Evolutionary conservation across 2,329 filamentous ascomycete species (phyloP), one percentile per base, ranked within the genome.

Genomic region (Colletotrichum ledebouriae): DNA sequence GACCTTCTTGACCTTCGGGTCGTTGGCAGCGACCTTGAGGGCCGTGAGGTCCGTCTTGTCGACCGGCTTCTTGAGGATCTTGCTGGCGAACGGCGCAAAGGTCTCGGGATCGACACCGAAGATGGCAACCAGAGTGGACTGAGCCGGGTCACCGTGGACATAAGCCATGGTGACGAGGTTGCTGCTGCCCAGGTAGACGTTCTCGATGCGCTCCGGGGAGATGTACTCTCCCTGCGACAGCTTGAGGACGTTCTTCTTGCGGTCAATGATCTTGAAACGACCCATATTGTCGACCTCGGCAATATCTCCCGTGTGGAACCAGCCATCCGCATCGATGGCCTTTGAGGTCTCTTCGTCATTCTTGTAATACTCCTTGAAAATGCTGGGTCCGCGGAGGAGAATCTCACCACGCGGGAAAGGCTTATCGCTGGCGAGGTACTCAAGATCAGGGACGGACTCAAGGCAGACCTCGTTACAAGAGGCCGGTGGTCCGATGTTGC

Each of bases 161-260:
- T 93, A 98, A 3, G 91, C 94, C 76, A 92, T 91, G 22, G 90
- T 87, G 29, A 98, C 82, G 73, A 94, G 90, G 72, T 88, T 91
- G 71, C 90, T 90, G 81, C 92, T 94, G 71, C 92, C 93, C 71
- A 97, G 85, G 79, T 94, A 97, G 41, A 97, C 92, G 78, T 97
- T 98, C 84, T 99, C 96, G 76, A 99, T 93, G 65, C 94, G 93
- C 83, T 99, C 96, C 13, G 96, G 96, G 1, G 94, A 97, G 75
- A 99, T 94, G 82, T 99, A 99, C 83, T 99, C 96, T 78, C 96
- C 96, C 81, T 99, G 96, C 0, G 95, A 91, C 63, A 99, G 89
- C 87, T 99, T 99, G 77, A 99, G 89, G n/a, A 99, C 93, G 81
- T 98, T 98, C 91, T 99, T 99, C 82, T 94, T 91, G 75, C 96